Percentiles rank a stretch among this genome's conserved stretches.
Conservation (phyloP, 306 rosid species). For the Canavalia gladiata region DNA sequence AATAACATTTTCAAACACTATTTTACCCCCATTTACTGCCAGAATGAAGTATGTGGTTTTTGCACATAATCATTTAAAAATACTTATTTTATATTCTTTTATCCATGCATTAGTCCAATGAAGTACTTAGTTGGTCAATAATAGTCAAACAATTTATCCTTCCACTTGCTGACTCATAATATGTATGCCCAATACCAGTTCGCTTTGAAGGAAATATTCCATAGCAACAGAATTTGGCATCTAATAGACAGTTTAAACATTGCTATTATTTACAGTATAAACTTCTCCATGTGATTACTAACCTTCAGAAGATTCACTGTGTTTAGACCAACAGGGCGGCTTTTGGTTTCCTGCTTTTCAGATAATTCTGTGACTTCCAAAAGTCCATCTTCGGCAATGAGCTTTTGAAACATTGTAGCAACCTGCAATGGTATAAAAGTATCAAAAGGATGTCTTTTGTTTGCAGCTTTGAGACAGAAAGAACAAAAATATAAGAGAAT, state of each 20-base stretch:
- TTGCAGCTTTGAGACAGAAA: slow-evolving; percentile 10
- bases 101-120: too few species aligned
- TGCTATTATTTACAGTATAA: slow-evolving; percentile 23
- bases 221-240: slow-evolving; percentile 20
- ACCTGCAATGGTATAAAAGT: slow-evolving; percentile 62
- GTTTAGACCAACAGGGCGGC: slow-evolving; percentile 95
- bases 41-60: not conserved
- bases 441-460: slow-evolving; percentile 36
- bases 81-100: not conserved
- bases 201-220: slow-evolving; percentile 26
- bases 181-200: slow-evolving; percentile 17
- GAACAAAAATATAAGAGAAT: slow-evolving; percentile 36
- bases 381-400: slow-evolving; percentile 75
- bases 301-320: slow-evolving; percentile 98
- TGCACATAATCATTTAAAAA: slow-evolving; percentile 26
- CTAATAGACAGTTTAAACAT: slow-evolving; percentile 20
- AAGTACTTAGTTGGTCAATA: too few species aligned
- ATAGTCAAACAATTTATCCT: not conserved
- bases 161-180: slow-evolving; percentile 26
- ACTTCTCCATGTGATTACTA: slow-evolving; percentile 46
- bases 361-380: slow-evolving; percentile 76
- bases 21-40: not conserved
- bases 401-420: slow-evolving; percentile 86
- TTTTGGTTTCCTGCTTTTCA: slow-evolving; percentile 90
- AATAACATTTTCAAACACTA: slow-evolving; percentile 1